Base-by-base conservation (phyloP, 345 rosid species). In the Euclidium syriacum region DNA sequence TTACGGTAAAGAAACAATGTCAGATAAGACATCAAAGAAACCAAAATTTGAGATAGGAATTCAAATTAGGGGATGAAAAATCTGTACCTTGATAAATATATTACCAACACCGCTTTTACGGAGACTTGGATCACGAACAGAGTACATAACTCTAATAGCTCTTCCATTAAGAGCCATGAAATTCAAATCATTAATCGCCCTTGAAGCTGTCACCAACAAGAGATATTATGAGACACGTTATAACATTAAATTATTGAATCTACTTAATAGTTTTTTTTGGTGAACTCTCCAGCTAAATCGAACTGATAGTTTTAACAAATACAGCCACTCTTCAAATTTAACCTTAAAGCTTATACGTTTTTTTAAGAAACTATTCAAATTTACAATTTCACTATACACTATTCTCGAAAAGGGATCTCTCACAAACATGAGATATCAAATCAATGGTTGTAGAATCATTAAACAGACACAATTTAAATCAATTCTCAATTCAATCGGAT, bases 61-160 rank as follows among this genome's bases (percentile, higher is more conserved):
- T 32, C 14, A 29, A 49, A 20, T 1, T 10, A 11, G 49, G 27
- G 22, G 39, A 35, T 35, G 30, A 0, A 3, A 39, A 14, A 6
- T 3, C 1, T 14, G 26, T 83, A 86, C 94, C 87, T 94, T 90
- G 54, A 90, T 94, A 72, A 87, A 94, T 55, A 90, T 94, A 46
- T 94, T 94, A n/a, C 82, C 97, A 65, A 88, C 64, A 39, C 99
- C 97, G 77, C 95, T 90, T 72, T 79, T 94, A 40, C 95, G 94
- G 47, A 81, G 70, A 77, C 85, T 85, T 20, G 97, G 97, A 65
- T 94, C 96, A 40, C 97, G 87, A 62, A 84, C 97, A 19, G 99
- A 92, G 72, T 85, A 87, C 97, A 90, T 87, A 52, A 92, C 73
- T 23, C 97, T 79, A 19, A 92, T 85, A 30, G 88, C 72, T 72